Base-by-base conservation (phyloP, 83 land plant species). In the Diphasiastrum complanatum region DNA sequence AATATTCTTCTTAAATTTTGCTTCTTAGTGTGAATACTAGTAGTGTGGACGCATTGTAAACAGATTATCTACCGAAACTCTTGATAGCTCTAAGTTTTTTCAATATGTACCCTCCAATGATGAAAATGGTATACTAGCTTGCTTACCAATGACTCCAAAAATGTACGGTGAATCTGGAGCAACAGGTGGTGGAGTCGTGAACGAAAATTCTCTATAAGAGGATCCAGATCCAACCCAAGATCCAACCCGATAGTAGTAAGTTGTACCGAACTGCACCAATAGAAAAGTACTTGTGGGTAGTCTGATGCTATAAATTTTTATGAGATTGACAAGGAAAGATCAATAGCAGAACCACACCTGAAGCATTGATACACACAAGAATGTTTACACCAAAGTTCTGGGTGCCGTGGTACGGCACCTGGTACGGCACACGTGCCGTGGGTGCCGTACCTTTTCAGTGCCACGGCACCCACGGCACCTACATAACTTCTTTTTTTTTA, bases 151-250 rank as follows among this genome's bases (percentile, higher is more conserved):
- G 14, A 58, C 20, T 2, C 61, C 61, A 23, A 58, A 58, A 5
- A n/a, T 35, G 47, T 58, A 58, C 10, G 61, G 35, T 18, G 23
- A 36, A 37, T 58, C 61, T 32, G 61, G 61, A 58, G 41, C 61
- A 3, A 18, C 16, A 33, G 32, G 6, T 33, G 61, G 61, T 4
- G 61, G 61, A 11, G 61, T 58, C 2, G 2, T 5, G 53, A 58
- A 58, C 61, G 41, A 58, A 23, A 58, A 58, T 58, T 58, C 54
- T 11, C 61, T 36, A 33, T 36, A 16, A 14, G n/a, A 5, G 33
- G 8, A 5, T 18, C 25, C 61, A 14, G 23, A 2, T 35, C 45
- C 61, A 58, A 58, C 3, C 53, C 23, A n/a, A n/a, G n/a, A n/a
- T n/a, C n/a, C n/a, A n/a, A n/a, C n/a, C n/a, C n/a, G 8, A 16